A percentile compares a stretch with the other conserved stretches of the same genome.
These are phyloP conservation scores for Albophoma yamanashiensis DNA, from an alignment of 2,329 filamentous ascomycete species.

Conservation along the genomic window DNA sequence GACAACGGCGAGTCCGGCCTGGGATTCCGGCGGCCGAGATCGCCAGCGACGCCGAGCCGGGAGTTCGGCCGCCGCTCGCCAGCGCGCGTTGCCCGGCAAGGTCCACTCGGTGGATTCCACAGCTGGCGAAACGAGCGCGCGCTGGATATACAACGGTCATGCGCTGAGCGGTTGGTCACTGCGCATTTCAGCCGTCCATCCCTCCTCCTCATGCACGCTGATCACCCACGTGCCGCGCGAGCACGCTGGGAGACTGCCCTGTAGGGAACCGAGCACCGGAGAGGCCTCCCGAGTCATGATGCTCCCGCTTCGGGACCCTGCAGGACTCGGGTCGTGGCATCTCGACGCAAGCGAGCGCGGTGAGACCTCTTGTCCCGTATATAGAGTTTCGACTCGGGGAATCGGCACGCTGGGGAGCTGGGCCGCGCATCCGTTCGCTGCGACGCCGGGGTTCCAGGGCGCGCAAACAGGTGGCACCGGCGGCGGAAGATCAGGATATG, in stretches of 20 bases:
- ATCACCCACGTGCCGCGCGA: neutral
- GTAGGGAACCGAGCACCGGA: no score
- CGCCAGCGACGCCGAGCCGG: neutral
- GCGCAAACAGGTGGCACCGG: neutral
- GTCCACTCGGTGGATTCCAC: neutral
- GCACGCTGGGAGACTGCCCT: neutral
- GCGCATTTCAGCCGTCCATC: neutral
- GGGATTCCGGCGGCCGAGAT: neutral
- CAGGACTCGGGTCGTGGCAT: neutral
- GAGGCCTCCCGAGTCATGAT: neutral
- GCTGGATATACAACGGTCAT: neutral
- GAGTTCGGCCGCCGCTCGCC: neutral
- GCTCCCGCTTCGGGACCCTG: neutral
- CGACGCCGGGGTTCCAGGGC: neutral
- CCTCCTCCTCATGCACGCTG: neutral
- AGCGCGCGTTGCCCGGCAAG: neutral
- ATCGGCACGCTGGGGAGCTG: neutral
- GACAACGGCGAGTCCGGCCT: neutral
- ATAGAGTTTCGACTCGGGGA: neutral
- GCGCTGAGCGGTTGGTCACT: neutral
- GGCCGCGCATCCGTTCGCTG: neutral
- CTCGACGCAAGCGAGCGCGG: no score
- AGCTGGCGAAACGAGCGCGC: neutral
- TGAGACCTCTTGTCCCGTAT: no score
- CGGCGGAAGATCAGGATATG: neutral